Base-by-base conservation (phyloP, 1,284 basidiomycete genomes). In the Cystobasidium pallidum region DNA sequence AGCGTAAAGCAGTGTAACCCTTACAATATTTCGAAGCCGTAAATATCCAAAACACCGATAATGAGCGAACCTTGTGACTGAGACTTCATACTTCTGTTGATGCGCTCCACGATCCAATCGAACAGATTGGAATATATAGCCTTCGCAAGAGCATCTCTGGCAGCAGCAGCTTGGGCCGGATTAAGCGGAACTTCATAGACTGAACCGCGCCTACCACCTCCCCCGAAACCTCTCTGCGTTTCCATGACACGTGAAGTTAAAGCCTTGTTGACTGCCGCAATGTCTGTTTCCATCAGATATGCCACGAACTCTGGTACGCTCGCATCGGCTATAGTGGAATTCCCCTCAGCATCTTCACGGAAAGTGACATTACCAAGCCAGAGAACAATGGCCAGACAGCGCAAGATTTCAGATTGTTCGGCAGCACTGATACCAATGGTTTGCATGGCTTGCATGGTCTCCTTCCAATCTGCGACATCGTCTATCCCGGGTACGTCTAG, bases 71-170 rank as follows among this genome's bases (percentile, higher is more conserved):
- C 84, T 10, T 87, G 83, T 58, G 84, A 82, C 47, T 91, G 87
- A 19, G 94, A 87, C 80, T 94, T 94, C 93, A 99, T 96, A 4
- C 94, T 97, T 26, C 91, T 83, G 80, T 99, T 99, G 80, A 99
- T 87, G 72, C 94, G 88, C 26, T 91, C 91, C 41, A 99, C 96
- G 78, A 99, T 99, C 96, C 96, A 99, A 80, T 99, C 95, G 81
- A 99, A 99, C 24, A 99, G 84, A 81, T 98, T 98, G 84, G 96
- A 98, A 83, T 99, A 99, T 73, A 99, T 89, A 11, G 94, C 96
- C 81, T 99, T 97, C 6, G 94, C 85, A 39, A 99, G 84, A 0
- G 96, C 96, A 82, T 99, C 92, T 73, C 94, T 85, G 54, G 92
- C 92, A 0, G 95, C 86, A 4, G 83, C 83, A 1, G 96, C 96